Base-by-base conservation (phyloP, 306 rosid species). In the Sicyos baderoa region DNA sequence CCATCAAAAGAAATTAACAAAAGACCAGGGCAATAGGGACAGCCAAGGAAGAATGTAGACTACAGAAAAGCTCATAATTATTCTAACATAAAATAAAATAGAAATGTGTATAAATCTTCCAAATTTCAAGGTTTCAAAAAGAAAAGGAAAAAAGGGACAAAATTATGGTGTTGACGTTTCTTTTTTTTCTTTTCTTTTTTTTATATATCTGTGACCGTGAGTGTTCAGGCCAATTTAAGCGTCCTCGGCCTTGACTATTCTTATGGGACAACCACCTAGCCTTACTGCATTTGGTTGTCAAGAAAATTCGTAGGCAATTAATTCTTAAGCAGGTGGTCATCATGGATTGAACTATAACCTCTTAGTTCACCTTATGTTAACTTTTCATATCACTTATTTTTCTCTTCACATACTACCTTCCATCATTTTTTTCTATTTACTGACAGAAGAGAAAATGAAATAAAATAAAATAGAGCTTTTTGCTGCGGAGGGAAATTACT, bases 301-400 rank as follows among this genome's bases (percentile, higher is more conserved):
- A 32, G 37, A 32, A 32, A 32, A 32, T 4, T 5, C 37, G 37
- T 32, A 32, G 37, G 37, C 2, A 32, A 32, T 32, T 32, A 32
- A 32, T 32, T 32, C 37, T 4, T 35, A 35, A 8, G 42, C 6
- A 35, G 42, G 42, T 35, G 42, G 7, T 1, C 8, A 35, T 35
- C 42, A 35, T 35, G 42, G 42, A 35, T 35, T 35, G 42, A 35
- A 35, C 42, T 35, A 35, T 35, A 35, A 35, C 42, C 42, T 35
- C 8, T 35, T 35, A 35, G 42, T 35, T 35, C 8, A 35, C 8
- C 42, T 35, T 35, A 6, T 35, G 42, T 35, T 35, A 29, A 29
- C 21, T 29, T 59, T 60, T 60, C 48, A 60, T 16, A 60, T 60
- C 13, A 60, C 67, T 60, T 60, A 15, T 54, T 60, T 60, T 59